phyloP scores from a whole-genome alignment of 306 rosid genomes.

The Cucumis melo region DNA sequence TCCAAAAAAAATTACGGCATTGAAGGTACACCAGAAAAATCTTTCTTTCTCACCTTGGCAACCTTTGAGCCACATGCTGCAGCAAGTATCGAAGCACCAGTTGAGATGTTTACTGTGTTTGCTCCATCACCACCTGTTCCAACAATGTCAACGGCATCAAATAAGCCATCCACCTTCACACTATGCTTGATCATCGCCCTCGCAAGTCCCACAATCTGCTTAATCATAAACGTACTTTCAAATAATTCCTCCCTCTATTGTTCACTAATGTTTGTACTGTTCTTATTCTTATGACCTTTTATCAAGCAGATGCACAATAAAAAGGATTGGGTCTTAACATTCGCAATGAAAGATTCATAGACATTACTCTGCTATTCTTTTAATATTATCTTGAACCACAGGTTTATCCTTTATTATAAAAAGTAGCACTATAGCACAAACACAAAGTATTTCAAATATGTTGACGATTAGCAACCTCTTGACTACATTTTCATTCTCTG shows the following conservation, averaged over 20 bases:
- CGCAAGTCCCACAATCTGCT: slow-evolving; percentile 81
- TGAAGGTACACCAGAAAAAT: neutral
- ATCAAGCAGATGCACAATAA: neutral
- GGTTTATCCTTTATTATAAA: neutral
- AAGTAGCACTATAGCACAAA: neutral
- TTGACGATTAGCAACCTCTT: neutral
- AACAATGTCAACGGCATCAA: slow-evolving; percentile 80
- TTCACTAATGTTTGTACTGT: neutral
- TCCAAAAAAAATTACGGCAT: neutral
- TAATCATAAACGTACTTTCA: slow-evolving; percentile 1
- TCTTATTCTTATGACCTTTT: neutral
- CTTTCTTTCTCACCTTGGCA: slow-evolving; percentile 47
- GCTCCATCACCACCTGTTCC: slow-evolving; percentile 98
- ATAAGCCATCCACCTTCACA: slow-evolving; percentile 60
- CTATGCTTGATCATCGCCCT: slow-evolving; percentile 72
- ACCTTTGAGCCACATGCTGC: slow-evolving; percentile 96
- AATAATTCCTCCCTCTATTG: neutral
- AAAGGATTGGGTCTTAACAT: neutral
- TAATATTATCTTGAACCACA: neutral
- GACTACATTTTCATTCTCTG: neutral
- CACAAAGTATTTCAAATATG: neutral
- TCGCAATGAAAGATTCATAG: neutral
- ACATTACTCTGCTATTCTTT: neutral
- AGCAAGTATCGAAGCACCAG: slow-evolving; percentile 78
- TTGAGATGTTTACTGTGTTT: slow-evolving; percentile 86